phyloP scores from a whole-genome alignment of 495 filamentous ascomycete genomes.

The Aspergillus nidulans region DNA sequence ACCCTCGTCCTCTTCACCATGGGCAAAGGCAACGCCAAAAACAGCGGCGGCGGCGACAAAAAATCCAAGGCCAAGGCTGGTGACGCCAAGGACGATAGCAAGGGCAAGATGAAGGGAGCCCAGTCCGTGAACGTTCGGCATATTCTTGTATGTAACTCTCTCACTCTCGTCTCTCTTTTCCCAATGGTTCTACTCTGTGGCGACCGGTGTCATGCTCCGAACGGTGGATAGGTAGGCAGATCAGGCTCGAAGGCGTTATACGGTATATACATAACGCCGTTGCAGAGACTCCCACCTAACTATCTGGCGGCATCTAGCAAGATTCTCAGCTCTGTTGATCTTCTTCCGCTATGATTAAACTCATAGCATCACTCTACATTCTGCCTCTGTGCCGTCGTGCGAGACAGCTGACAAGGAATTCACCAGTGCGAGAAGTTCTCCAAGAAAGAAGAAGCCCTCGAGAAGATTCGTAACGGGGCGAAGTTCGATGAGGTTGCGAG shows the following conservation, averaged over 20 bases:
- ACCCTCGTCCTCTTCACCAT: not conserved
- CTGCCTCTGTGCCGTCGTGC: not conserved
- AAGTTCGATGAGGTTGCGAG: constrained; percentile 89
- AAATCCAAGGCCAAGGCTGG: constrained; percentile 41
- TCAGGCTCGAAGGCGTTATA: not conserved
- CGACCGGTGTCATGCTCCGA: too few species aligned
- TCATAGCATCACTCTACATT: not conserved
- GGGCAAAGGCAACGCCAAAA: constrained; percentile 48
- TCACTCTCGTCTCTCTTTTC: not conserved
- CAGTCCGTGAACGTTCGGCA: constrained; percentile 82
- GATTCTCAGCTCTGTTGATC: too few species aligned
- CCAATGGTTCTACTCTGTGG: too few species aligned
- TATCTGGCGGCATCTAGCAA: too few species aligned
- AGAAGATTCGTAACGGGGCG: constrained; percentile 67
- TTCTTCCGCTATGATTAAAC: too few species aligned
- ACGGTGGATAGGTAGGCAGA: not conserved
- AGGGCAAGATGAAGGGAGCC: constrained; percentile 60
- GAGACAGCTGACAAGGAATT: not conserved
- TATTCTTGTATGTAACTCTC: constrained; percentile 60
- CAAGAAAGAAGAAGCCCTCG: constrained; percentile 83
- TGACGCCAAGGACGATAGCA: constrained; percentile 32
- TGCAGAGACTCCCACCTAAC: too few species aligned
- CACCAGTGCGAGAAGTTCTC: constrained; percentile 77
- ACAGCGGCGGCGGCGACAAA: constrained; percentile 40
- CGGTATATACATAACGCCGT: too few species aligned